Conservation (phyloP, 345 rosid genomes). For the Eucalyptus victrix region DNA sequence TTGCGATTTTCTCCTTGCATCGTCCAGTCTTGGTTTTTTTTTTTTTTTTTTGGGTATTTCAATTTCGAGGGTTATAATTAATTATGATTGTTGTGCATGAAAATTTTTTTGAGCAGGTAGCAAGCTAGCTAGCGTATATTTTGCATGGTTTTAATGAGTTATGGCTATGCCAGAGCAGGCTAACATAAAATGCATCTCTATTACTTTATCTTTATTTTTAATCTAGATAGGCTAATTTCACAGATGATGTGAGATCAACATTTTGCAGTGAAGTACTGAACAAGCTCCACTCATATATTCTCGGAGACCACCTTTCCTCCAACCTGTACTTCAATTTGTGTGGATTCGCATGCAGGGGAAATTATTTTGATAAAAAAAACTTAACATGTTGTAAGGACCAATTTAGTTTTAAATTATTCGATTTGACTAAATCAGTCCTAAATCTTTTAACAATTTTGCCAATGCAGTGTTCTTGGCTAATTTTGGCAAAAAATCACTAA, state of each 20-base stretch:
- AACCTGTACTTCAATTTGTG: neutral
- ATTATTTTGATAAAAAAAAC: too few relatives aligned
- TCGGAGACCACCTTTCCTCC: neutral
- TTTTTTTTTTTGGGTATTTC: neutral
- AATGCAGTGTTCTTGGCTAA: rapidly evolving
- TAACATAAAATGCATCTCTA: neutral
- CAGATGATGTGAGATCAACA: neutral
- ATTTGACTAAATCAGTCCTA: rapidly evolving
- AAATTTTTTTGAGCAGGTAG: neutral
- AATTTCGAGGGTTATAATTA: neutral
- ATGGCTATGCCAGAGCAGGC: neutral
- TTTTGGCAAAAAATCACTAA: rapidly evolving
- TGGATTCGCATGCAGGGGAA: neutral
- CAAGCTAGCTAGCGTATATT: neutral
- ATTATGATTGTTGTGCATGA: neutral
- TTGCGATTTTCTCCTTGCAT: neutral
- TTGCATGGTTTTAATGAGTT: neutral
- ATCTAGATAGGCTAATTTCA: neutral
- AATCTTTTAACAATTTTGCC: neutral
- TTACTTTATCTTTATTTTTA: neutral
- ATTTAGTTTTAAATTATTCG: too few relatives aligned
- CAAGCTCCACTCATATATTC: neutral
- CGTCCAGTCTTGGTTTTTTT: rapidly evolving
- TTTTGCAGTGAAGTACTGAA: neutral
- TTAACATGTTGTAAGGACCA: too few relatives aligned